Conservation (phyloP, 2,329 filamentous ascomycete species). For the Didymosphaeria variabile region DNA sequence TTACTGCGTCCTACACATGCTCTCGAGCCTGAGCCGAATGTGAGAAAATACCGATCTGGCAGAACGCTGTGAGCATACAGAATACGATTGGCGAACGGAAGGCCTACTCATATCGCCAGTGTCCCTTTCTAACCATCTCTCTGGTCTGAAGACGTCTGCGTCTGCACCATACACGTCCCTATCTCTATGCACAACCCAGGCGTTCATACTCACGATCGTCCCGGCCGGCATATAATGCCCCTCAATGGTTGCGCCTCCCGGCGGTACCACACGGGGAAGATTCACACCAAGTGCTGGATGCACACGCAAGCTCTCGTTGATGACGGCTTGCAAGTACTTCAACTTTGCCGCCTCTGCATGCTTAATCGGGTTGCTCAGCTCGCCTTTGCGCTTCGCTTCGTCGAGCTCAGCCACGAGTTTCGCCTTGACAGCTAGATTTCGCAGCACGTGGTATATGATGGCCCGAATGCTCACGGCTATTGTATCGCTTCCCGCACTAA, state of each 20-base stretch:
- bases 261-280: conserved; percentile 24
- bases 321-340: conserved; percentile 30
- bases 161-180: conserved; percentile 19
- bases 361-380: conserved; percentile 20
- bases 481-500: conserved; percentile 54
- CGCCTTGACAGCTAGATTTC: conserved; percentile 17
- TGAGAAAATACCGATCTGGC: not conserved
- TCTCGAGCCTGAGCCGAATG: not conserved
- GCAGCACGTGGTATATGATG: conserved; percentile 25
- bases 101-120: not conserved
- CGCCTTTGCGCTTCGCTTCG: conserved; percentile 15
- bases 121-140: conserved; percentile 20
- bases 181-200: conserved; percentile 22
- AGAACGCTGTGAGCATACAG: not conserved
- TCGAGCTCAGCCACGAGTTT: conserved; percentile 27
- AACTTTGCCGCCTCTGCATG: conserved; percentile 18
- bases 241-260: conserved; percentile 18
- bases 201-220: conserved; percentile 14
- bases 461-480: conserved; percentile 48
- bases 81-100: not conserved
- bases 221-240: conserved; percentile 21
- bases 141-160: conserved; percentile 17
- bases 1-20: conserved; percentile 2
- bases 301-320: conserved; percentile 27
- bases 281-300: conserved; percentile 25